Base-by-base conservation (phyloP, 2,329 filamentous ascomycete species). In the Alternaria brassicicola region DNA sequence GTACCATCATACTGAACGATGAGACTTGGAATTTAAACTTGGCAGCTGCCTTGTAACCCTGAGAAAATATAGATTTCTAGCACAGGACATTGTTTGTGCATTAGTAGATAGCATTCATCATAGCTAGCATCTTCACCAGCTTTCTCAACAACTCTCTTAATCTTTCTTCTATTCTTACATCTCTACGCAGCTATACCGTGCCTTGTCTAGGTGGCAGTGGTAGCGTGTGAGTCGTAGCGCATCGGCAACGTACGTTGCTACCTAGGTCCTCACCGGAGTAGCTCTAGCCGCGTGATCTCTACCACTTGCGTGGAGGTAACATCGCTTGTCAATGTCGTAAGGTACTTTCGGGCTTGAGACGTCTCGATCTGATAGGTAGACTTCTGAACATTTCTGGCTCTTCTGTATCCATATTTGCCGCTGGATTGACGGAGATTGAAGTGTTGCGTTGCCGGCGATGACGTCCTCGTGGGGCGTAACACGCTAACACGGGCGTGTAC, bases 1-100 rank as follows among this genome's bases (percentile, higher is more conserved):
- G 21, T 15, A 39, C 7, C 1, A 0, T 19, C n/a, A 21, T 13
- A 3, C 7, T 3, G 10, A 39, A 39, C 0, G 3, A 3, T 0
- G 3, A 39, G 5, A 1, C 25, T 6, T 7, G 8, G 5, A 0
- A 15, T 39, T 13, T 17, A 4, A 13, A 39, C 36, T 39, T 21
- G 0, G 36, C 21, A 1, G 36, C 36, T 13, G 17, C 13, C 1
- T 39, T 39, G 13, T 39, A 39, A 19, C 17, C 36, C 36, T 17
- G 1, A 0, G 36, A 21, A 9, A 21, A 21, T 0, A 17, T 17
- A 1, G 36, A 39, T 17, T 12, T 39, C 19, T 21, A 23, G 1
- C 36, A 21, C 36, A 39, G 0, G 1, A 7, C 19, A n/a, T n/a
- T n/a, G n/a, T 13, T 39, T 39, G 5, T 21, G 36, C 12, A 39